phyloP scores from a whole-genome alignment of 192 early-diverging fungal genomes.

The Irineochytrium annulatum region DNA sequence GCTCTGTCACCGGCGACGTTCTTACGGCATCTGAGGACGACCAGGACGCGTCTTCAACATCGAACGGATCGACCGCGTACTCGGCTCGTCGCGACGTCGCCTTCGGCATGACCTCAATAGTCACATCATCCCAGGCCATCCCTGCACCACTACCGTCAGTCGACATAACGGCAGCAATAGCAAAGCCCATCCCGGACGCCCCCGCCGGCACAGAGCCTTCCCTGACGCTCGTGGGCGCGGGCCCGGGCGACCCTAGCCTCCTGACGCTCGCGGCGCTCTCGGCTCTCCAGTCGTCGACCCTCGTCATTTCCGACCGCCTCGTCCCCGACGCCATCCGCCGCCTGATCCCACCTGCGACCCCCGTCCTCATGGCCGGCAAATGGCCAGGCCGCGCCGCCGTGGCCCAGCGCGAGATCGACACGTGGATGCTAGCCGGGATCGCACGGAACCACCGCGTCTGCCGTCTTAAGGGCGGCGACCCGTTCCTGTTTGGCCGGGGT shows the following conservation, averaged over 20 bases:
- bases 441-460: constrained; percentile 63
- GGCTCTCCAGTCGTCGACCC: constrained; percentile 54
- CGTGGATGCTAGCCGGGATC: constrained; percentile 68
- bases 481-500: constrained; percentile 83
- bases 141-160: not conserved
- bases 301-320: constrained; percentile 79
- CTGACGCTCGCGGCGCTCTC: constrained; percentile 66
- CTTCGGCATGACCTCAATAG: not conserved
- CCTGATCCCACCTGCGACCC: no score
- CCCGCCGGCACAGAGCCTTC: not conserved
- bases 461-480: constrained; percentile 84
- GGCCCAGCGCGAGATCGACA: constrained; percentile 72
- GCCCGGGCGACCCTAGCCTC: constrained; percentile 77
- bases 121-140: not conserved
- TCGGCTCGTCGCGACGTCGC: not conserved
- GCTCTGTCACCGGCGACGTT: no score
- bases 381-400: constrained; percentile 58
- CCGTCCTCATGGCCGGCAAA: constrained; percentile 68
- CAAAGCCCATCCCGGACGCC: constrained; percentile 3
- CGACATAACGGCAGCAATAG: constrained; percentile 1
- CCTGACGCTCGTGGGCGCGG: constrained; percentile 68
- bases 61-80: constrained; percentile 6
- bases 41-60: no score
- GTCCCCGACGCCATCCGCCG: constrained; percentile 63
- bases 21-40: no score